Evolutionary conservation across 306 rosid genomes (phyloP), one percentile per base, ranked within the genome.

Genomic region (Arachis stenosperma): DNA sequence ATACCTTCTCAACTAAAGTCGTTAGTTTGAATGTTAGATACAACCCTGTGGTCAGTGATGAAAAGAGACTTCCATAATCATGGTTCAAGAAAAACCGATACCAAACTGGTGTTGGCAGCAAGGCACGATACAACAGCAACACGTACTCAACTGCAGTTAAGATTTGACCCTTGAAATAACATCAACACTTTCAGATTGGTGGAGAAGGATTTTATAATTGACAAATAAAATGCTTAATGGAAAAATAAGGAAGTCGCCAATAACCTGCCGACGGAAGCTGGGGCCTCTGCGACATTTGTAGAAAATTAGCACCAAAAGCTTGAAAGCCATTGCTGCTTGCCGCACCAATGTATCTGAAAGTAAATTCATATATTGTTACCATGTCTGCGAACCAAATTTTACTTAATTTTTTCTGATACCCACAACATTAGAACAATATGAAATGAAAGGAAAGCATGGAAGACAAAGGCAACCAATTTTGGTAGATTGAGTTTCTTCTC

Each of bases 41-140:
- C 81, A 93, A 82, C 67, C 97, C 97, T 3, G 98, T 93, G 54
- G 83, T 85, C 79, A 91, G 83, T 37, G 97, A 88, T 22, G 98
- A 94, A 81, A 94, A 94, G 84, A 94, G 87, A 83, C 95, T 85
- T 70, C 96, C 97, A 74, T 86, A 81, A 17, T 86, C 92, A 78
- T 83, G 91, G 89, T 94, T 88, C 76, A 91, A 81, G 84, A 89
- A 91, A 85, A 91, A 91, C 5, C 91, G 85, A 71, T 91, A 91
- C 97, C 97, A 94, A 65, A 94, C 92, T 27, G 98, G 96, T 57
- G 92, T 75, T 55, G 98, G 96, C 83, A 94, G 73, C 66, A 91
- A 78, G 17, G 88, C 88, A 69, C 95, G 97, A 79, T 91, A 94
- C 71, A 94, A 69, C 47, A 94, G 84, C 78, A 91, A 85, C 1